Evolutionary conservation across 352 stramenopile species (phyloP), one percentile per base, ranked within the genome.

Genomic region (Phytophthora cryptogea): DNA sequence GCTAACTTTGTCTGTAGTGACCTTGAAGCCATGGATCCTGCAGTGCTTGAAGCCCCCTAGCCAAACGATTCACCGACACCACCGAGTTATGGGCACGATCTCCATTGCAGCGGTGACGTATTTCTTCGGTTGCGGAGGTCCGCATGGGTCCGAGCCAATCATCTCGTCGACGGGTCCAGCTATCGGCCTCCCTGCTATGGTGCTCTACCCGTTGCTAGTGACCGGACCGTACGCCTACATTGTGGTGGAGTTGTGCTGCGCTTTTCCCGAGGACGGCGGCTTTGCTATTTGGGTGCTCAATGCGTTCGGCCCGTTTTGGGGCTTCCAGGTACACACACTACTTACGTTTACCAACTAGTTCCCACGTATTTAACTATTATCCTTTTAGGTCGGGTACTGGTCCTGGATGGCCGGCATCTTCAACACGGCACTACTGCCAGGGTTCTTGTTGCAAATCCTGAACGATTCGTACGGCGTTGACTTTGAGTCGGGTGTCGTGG

Each of bases 371-470:
- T n/a, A n/a, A n/a, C n/a, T n/a, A n/a, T n/a, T n/a, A n/a, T n/a
- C n/a, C 13, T 80, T 89, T 26, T 81, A 89, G 45, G 67, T 88
- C 39, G 80, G 79, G 51, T 94, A 89, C 71, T 95, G 84, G 83
- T 89, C 80, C 14, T 95, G 85, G 76, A 68, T 95, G 9, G 44
- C 72, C 0, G 70, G 80, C 1, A 45, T 90, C 26, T 76, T 91
- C 44, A 80, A 84, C 45, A 77, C 61, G 7, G 78, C 83, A 3
- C 49, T 92, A 41, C 70, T 86, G n/a, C 83, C 83, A 1, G 48
- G 46, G 11, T 68, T 65, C 40, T 31, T 83, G 4, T 45, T 86
- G 26, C 20, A 73, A 17, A 72, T 86, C 14, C 39, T 83, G 3
- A 28, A 50, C 16, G 60, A 81, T 10, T 68, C 66, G 40, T 75